Percentiles rank a stretch among this genome's conserved stretches.
These are phyloP conservation scores for Bipolaris oryzae DNA, from an alignment of 2,329 filamentous ascomycete species.

Conservation along the genomic window DNA sequence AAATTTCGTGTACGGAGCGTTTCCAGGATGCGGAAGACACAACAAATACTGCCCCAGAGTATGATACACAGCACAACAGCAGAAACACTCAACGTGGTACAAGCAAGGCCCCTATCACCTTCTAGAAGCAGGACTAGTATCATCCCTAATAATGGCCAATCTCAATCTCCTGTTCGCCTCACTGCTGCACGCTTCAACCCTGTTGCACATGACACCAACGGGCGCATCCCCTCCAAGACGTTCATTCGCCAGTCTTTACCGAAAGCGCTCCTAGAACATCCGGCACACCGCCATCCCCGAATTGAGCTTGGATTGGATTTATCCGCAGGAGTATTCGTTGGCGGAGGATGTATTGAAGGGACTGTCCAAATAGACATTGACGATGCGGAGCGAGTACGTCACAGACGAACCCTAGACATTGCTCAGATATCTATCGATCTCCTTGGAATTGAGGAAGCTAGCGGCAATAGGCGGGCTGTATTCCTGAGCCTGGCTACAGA, in stretches of 20 bases:
- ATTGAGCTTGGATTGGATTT: constrained; percentile 58
- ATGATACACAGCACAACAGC: constrained; percentile 23
- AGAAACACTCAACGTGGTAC: constrained; percentile 12
- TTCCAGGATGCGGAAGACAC: constrained; percentile 30
- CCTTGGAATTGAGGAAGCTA: constrained; percentile 59
- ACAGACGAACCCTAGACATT: constrained; percentile 54
- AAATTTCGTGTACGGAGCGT: constrained; percentile 35
- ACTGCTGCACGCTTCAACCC: constrained; percentile 50
- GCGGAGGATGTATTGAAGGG: constrained; percentile 61
- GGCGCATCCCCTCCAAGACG: constrained; percentile 56
- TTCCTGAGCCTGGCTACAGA: constrained; percentile 61
- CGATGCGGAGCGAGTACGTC: constrained; percentile 53
- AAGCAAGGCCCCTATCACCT: constrained; percentile 30
- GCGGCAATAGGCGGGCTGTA: constrained; percentile 52
- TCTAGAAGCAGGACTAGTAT: constrained; percentile 39
- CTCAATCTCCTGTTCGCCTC: constrained; percentile 57
- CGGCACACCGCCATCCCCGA: constrained; percentile 56
- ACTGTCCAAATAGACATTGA: constrained; percentile 56
- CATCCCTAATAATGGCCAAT: constrained; percentile 54
- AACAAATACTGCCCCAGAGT: constrained; percentile 23
- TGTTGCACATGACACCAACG: constrained; percentile 50
- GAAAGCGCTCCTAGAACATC: constrained; percentile 57
- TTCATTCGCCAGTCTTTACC: constrained; percentile 55
- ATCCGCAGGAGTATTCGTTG: constrained; percentile 60
- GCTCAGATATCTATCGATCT: constrained; percentile 59